Percentiles rank a stretch among this genome's conserved stretches.
phyloP scores from a whole-genome alignment of 2,329 filamentous ascomycete genomes.

The Fusarium buharicum region DNA sequence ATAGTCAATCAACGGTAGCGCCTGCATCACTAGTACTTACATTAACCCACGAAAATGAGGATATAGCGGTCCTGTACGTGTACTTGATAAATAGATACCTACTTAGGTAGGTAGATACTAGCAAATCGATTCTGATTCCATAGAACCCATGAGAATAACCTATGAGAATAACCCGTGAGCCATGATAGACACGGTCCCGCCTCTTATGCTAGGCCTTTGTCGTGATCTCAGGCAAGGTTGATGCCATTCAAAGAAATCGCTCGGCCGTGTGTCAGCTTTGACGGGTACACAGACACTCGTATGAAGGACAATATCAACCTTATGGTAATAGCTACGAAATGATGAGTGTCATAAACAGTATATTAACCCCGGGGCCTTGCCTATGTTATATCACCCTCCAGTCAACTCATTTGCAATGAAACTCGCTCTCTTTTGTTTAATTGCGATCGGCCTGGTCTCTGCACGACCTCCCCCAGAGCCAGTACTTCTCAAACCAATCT shows the following conservation, averaged over 20 bases:
- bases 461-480: background rate
- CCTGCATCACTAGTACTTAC: too few species aligned
- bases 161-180: too few species aligned
- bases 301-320: background rate
- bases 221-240: too few species aligned
- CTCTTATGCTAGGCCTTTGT: too few species aligned
- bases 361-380: background rate
- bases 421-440: background rate
- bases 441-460: background rate
- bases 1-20: too few species aligned
- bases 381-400: background rate
- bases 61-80: too few species aligned
- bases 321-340: background rate
- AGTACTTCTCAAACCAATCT: background rate
- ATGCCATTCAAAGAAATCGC: background rate
- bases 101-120: too few species aligned
- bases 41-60: too few species aligned
- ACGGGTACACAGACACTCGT: background rate
- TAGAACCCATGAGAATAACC: too few species aligned
- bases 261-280: background rate
- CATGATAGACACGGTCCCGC: background rate
- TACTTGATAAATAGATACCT: too few species aligned
- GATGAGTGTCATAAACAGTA: background rate
- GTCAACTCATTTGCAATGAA: background rate
- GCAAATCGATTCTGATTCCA: too few species aligned